Evolutionary conservation across 202 grass and related monocot genomes (phyloP).

Genomic region (Bolboschoenoplectus hybrid): DNA sequence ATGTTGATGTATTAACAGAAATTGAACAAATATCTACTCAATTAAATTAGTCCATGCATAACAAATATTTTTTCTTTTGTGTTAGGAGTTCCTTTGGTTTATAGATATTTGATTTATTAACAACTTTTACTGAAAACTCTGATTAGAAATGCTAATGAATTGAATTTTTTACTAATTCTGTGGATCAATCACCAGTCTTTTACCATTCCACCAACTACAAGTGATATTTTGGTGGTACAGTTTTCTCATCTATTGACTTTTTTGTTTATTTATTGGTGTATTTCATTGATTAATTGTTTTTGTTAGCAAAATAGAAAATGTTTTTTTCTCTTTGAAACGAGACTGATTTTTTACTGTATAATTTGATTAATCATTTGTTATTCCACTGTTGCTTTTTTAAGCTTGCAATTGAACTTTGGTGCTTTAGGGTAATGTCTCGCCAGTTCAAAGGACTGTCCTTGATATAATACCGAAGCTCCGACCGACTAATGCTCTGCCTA

Average conservation of each 20-base stretch:
- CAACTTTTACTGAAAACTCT: neutral
- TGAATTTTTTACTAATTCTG: slow-evolving; percentile 17
- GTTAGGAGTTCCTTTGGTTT: neutral
- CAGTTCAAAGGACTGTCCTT: slow-evolving; percentile 76
- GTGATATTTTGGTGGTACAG: neutral
- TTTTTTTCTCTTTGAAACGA: slow-evolving; percentile 41
- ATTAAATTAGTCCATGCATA: neutral
- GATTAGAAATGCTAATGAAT: slow-evolving; percentile 19
- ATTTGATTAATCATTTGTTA: slow-evolving; percentile 28
- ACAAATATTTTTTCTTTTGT: neutral
- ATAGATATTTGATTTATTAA: neutral
- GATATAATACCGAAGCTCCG: slow-evolving; percentile 89
- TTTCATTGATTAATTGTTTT: slow-evolving; percentile 11
- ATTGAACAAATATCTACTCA: slow-evolving; percentile 17
- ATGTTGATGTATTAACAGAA: slow-evolving; percentile 38
- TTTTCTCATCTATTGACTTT: neutral
- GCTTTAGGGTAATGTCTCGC: slow-evolving; percentile 73
- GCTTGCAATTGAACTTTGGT: slow-evolving; percentile 45
- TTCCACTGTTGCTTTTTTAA: slow-evolving; percentile 15
- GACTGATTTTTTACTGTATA: slow-evolving; percentile 18
- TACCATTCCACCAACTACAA: slow-evolving; percentile 7
- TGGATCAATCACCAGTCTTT: neutral
- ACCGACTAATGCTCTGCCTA: slow-evolving; percentile 62
- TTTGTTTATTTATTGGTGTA: neutral
- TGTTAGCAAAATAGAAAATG: slow-evolving; percentile 23